Evolutionary conservation across 176 grass and related monocot species (phyloP).

Genomic region (Oryza glumipatula): DNA sequence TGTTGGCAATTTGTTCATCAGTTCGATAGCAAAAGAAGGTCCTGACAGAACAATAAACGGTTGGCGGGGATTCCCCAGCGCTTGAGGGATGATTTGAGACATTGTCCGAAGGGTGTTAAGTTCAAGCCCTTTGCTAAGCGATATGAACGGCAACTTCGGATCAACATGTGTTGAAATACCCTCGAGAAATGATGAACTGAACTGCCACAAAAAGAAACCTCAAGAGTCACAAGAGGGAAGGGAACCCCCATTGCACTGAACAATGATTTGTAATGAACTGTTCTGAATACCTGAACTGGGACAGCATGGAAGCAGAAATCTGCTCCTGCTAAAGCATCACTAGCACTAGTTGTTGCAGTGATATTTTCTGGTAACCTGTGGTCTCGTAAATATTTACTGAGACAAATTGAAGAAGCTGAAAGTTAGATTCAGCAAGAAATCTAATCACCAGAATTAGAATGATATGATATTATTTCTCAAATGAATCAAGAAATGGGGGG

Average conservation of each 20-base stretch:
- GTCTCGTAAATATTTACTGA: constrained; percentile 82
- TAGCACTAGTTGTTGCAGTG: constrained; percentile 72
- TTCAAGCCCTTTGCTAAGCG: constrained; percentile 93
- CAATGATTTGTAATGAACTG: constrained; percentile 27
- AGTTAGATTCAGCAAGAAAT: not conserved
- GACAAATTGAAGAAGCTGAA: constrained; percentile 32
- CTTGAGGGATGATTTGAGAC: constrained; percentile 91
- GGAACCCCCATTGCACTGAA: not conserved
- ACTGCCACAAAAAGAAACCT: constrained; percentile 65
- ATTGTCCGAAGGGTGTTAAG: constrained; percentile 89
- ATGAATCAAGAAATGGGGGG: constrained; percentile 5
- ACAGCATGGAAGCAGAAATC: constrained; percentile 98
- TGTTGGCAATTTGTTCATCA: constrained; percentile 94
- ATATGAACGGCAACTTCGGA: constrained; percentile 91
- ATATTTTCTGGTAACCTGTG: constrained; percentile 85
- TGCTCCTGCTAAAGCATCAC: constrained; percentile 79
- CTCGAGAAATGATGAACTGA: constrained; percentile 90
- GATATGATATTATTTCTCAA: not conserved
- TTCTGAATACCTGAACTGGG: constrained; percentile 81
- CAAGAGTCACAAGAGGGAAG: constrained; percentile 19
- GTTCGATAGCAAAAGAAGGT: constrained; percentile 89
- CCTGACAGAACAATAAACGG: constrained; percentile 84
- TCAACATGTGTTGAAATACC: constrained; percentile 79
- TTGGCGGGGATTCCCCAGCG: constrained; percentile 68
- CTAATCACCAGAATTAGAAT: not conserved